Evolutionary conservation across 2,329 filamentous ascomycete genomes (phyloP).

Genomic region (Aureobasidium sp.): DNA sequence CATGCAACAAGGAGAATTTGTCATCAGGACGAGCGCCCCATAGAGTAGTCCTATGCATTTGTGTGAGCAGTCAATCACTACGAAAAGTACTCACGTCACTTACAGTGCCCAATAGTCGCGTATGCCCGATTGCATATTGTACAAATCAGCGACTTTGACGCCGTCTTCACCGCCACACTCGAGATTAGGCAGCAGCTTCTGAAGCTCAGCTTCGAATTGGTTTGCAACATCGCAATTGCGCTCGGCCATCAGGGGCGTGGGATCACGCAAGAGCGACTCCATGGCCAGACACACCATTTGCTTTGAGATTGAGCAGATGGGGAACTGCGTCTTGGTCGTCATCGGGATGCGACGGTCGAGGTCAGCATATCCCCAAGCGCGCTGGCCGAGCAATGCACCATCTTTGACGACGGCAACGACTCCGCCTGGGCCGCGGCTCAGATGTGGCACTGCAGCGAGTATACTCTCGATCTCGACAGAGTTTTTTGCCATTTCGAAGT

Average conservation of each 20-base stretch:
- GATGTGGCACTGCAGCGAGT: slow-evolving; percentile 13
- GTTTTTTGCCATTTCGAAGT: background rate
- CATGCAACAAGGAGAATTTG: slow-evolving; percentile 30
- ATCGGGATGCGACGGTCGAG: slow-evolving; percentile 32
- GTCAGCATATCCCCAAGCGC: slow-evolving; percentile 39
- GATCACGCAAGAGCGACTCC: slow-evolving; percentile 30
- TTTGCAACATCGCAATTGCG: background rate
- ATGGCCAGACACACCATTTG: slow-evolving; percentile 36
- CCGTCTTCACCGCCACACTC: slow-evolving; percentile 19
- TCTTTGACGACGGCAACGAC: slow-evolving; percentile 36
- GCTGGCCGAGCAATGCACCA: slow-evolving; percentile 33
- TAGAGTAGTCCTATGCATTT: slow-evolving; percentile 26
- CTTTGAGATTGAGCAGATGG: slow-evolving; percentile 43
- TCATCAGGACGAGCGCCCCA: slow-evolving; percentile 36
- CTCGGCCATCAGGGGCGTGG: slow-evolving; percentile 21
- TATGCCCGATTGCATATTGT: slow-evolving; percentile 37
- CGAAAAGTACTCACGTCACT: background rate
- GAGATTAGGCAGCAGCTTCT: slow-evolving; percentile 27
- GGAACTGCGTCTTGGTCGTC: slow-evolving; percentile 30
- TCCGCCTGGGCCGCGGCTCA: slow-evolving; percentile 34
- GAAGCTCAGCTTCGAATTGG: slow-evolving; percentile 21
- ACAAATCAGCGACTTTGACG: slow-evolving; percentile 32
- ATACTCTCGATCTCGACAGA: background rate
- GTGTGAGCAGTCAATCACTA: slow-evolving; percentile 14
- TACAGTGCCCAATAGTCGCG: slow-evolving; percentile 38